Base-by-base conservation (phyloP, 179 eudicot genomes). In the Carnegiea gigantea region DNA sequence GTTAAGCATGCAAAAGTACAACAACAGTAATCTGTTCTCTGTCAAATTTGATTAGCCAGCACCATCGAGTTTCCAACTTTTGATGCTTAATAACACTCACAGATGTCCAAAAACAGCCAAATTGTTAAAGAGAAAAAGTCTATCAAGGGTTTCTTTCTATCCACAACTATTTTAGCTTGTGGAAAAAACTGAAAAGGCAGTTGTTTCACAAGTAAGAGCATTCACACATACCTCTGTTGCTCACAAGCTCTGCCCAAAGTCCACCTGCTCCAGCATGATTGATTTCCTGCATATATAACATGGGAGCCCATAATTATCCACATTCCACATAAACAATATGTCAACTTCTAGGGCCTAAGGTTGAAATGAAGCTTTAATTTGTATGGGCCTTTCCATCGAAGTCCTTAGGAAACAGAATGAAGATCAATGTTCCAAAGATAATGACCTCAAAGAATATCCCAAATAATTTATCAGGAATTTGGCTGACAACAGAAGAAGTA, bases 191-290 rank as follows among this genome's bases (percentile, higher is more conserved):
- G 30, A 28, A 77, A 77, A 71, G 4, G 9, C 14, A 8, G 23
- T 48, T 12, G 5, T 18, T 6, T 23, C 28, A 24, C 57, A 67
- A 23, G 53, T 78, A 62, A 67, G 24, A 80, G 38, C 51, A 23
- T n/a, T 77, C 43, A 28, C 68, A 79, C 68, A 26, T 54, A 93
- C 99, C 99, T 94, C 97, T 86, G 82, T 96, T 96, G 86, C 87
- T 90, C 62, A 96, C 98, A 30, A 96, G 94, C 87, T 96, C 99
- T 21, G 99, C 90, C 99, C 99, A 96, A 80, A 94, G 87, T 70
- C 99, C 99, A 81, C 99, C 99, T 67, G 96, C 87, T 80, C 99
- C 99, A 83, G 99, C 99, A 88, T 96, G 99, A 80, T 96, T 94
- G 76, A 96, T 94, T 87, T 96, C 99, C 99, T 95, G 91, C 88